Conservation (phyloP, 1,284 basidiomycete species). For the Gomphus bonarii region DNA sequence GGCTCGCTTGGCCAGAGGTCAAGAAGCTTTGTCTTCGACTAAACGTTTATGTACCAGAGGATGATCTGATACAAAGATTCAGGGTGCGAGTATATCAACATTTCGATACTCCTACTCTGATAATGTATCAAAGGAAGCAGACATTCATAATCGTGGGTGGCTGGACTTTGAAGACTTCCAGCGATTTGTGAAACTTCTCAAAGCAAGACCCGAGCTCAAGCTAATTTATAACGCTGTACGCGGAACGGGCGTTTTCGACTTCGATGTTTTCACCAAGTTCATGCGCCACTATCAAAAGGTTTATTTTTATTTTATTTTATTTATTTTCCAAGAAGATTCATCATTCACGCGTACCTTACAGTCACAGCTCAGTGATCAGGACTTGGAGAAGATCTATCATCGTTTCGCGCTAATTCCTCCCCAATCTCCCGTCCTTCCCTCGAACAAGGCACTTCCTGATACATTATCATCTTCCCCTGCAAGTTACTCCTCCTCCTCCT, state of each 20-base stretch:
- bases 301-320: conserved; percentile 4
- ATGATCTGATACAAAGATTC: conserved; percentile 59
- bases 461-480: neutral
- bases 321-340: conserved; percentile 4
- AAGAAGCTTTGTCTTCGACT: conserved; percentile 67
- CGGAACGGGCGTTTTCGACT: conserved; percentile 36
- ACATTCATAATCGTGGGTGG: conserved; percentile 49
- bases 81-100: conserved; percentile 30
- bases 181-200: conserved; percentile 76
- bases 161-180: conserved; percentile 84
- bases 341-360: conserved; percentile 19
- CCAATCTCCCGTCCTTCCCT: conserved; percentile 4
- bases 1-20: conserved; percentile 64
- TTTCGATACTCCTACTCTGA: neutral
- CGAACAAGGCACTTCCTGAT: neutral
- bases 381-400: conserved; percentile 44
- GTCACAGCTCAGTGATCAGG: conserved; percentile 34
- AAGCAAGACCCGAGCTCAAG: conserved; percentile 75
- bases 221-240: conserved; percentile 49
- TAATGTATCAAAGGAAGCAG: conserved; percentile 46
- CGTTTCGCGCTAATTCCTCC: conserved; percentile 32
- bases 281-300: conserved; percentile 63
- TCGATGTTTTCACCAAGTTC: conserved; percentile 51
- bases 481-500: neutral
- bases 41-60: conserved; percentile 57